Base-by-base conservation (phyloP, 306 rosid genomes). In the Fragaria ananassa region DNA sequence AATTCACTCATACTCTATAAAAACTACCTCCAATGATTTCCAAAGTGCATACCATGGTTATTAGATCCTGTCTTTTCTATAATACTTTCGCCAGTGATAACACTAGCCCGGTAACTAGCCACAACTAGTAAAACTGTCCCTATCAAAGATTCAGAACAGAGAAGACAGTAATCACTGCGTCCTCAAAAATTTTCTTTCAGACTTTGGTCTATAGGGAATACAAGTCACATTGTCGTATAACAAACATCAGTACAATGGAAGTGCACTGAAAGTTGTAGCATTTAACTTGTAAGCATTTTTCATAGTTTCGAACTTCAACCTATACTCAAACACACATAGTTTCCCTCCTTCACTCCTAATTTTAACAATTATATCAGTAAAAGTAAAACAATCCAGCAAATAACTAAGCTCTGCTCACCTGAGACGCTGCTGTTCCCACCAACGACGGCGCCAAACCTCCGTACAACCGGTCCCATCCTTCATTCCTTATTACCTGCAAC, bases 391-490 rank as follows among this genome's bases (percentile, higher is more conserved):
- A 53, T 74, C 58, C n/a, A 70, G 69, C 63, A 61, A 68, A 65
- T n/a, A 78, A 73, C 12, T 78, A 45, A 84, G 69, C 72, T 73
- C 42, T 54, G 75, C 83, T 89, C 88, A 92, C 98, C 97, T 92
- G 99, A 84, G 99, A 95, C 0, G 97, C 89, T 74, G 99, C 96
- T 39, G 97, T 87, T 21, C 97, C 99, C 25, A 69, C 93, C 2
- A 95, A 82, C 47, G 97, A 92, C 42, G 97, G 97, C 80, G 77
- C 64, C 86, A 95, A 84, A 42, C 99, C 99, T 74, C 99, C 92
- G 79, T 95, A 95, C 70, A 95, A 84, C 19, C 92, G 87, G 46
- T 74, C 93, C 99, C 97, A 95, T 13, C 99, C 99, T 81, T 95
- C 99, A 10, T 87, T 89, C 65, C 89, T 88, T 64, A 90, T 91